Base-by-base conservation (phyloP, 306 rosid species). In the Biancaea sappan region DNA sequence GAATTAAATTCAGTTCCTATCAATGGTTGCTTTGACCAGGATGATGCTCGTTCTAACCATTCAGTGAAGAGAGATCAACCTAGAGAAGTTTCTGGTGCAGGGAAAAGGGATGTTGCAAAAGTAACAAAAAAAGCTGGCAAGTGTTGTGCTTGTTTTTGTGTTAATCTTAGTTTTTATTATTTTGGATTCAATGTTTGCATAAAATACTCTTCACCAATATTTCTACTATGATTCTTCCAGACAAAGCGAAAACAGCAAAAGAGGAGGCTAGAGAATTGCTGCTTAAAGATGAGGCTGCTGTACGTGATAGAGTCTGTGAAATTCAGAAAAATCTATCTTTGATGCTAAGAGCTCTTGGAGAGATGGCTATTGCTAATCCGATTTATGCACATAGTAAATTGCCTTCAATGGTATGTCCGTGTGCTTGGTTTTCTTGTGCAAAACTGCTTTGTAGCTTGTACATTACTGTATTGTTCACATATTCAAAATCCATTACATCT, bases 241-340 rank as follows among this genome's bases (percentile, higher is more conserved):
- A 94, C 72, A 94, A 94, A 80, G 91, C 91, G 38, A 94, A 84
- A 84, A 90, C 96, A 14, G 95, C 93, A 25, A 94, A 94, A 79
- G 97, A 92, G 79, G 97, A 94, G 87, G 97, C 97, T 56, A 87
- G 99, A 31, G 99, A 92, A 60, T 83, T 88, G 68, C 82, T 78
- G 35, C 96, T 92, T 22, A 84, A 80, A 73, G 97, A 94, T 88
- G 99, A 94, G 82, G 91, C 95, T 54, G 86, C 88, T 28, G 59
- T 88, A 67, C 95, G 97, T 50, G 91, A 87, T 62, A 88, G 86
- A 77, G 91, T 94, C 48, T 28, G 8, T 75, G 86, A 80, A 80
- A 90, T 92, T 74, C 85, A 90, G 85, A 88, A 81, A 69, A 81
- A 73, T 56, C 63, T 94, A 38, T 87, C 96, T 37, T 63, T 86